Conservation (phyloP, 83 land plant species). For the Picea abies region DNA sequence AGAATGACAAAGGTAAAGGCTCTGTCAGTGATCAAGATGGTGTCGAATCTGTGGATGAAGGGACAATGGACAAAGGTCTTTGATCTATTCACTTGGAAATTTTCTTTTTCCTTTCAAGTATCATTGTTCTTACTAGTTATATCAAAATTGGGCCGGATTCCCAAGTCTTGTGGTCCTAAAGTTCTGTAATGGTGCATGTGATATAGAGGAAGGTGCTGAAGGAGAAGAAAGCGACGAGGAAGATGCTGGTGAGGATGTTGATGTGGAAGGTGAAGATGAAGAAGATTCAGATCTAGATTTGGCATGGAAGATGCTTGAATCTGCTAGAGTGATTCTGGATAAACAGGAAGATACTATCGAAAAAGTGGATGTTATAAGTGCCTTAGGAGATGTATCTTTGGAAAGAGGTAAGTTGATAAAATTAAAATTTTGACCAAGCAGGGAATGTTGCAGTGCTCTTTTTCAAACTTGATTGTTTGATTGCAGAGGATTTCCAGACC, state of each 20-base stretch:
- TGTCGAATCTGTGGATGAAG: background rate
- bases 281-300: slow-evolving; percentile 90
- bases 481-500: slow-evolving; percentile 90
- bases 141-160: no score
- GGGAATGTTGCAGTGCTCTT: background rate
- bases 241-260: slow-evolving; percentile 61
- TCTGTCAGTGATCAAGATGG: background rate
- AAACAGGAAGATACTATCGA: slow-evolving; percentile 75
- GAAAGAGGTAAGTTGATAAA: slow-evolving; percentile 79
- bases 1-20: no score
- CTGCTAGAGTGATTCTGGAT: slow-evolving; percentile 92
- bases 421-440: background rate
- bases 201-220: slow-evolving; percentile 29
- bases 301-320: slow-evolving; percentile 96
- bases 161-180: no score
- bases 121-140: no score
- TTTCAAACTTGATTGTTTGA: slow-evolving; percentile 3
- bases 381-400: slow-evolving; percentile 88
- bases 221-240: slow-evolving; percentile 35
- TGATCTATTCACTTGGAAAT: background rate
- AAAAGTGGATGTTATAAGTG: slow-evolving; percentile 86
- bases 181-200: background rate
- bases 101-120: no score
- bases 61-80: background rate
- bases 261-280: slow-evolving; percentile 78